Evolutionary conservation across 2,329 filamentous ascomycete genomes (phyloP), one percentile per base, ranked within the genome.

Genomic region (Cryphonectria carpinicola): DNA sequence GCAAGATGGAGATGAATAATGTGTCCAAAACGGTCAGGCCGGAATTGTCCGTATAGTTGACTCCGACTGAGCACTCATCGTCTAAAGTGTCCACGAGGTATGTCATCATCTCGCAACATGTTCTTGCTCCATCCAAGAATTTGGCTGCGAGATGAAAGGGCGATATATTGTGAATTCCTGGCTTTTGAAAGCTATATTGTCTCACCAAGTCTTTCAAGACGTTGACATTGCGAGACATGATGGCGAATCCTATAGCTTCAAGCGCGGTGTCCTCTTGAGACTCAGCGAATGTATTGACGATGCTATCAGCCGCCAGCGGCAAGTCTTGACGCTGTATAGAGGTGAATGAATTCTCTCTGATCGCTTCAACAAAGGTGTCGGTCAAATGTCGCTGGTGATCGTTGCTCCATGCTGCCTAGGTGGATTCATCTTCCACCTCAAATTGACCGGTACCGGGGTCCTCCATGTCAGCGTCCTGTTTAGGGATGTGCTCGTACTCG

Each of bases 371-470:
- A 6, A 68, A 41, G 1, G 66, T 68, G 32, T 7, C 39, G 37
- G 43, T 54, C 61, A 68, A 58, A 17, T 64, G 32, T 25, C 58
- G 66, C 8, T 19, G 6, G 28, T 7, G 5, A 2, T 54, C 10
- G n/a, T 4, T 28, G 11, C 3, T 11, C 66, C 58, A 68, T 63
- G 10, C 2, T 41, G 17, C n/a, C 66, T 58, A 68, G 5, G 66
- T 68, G 13, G 66, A 43, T 1, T 68, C 66, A 19, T 68, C 66
- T 35, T 68, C 66, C 10, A 68, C 25, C n/a, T 68, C 66, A 41
- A 49, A 65, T 22, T 41, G 43, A 4, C 56, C 32, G 7, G 22
- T n/a, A 5, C 4, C 22, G 22, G 25, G 1, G 7, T 43, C n/a
- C 0, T 14, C n/a, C 11, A 56, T 54, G 66, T 39, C n/a, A 58